Evolutionary conservation across 2,329 filamentous ascomycete genomes (phyloP), one percentile per base, ranked within the genome.

Genomic region (Ascochyta fabae): DNA sequence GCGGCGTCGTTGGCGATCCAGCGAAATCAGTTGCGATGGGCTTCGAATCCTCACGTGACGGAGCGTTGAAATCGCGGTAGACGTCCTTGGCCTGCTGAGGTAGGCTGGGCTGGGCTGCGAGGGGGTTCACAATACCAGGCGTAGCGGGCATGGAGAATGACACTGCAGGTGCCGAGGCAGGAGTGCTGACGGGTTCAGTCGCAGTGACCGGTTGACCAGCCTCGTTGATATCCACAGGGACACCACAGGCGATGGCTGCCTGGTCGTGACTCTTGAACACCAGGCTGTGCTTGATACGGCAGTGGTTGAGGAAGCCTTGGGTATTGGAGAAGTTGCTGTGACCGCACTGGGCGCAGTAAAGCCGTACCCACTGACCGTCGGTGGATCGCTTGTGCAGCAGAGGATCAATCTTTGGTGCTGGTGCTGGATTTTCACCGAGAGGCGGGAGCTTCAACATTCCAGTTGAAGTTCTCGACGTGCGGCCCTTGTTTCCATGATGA

Each of bases 261-360:
- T 93, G 91, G 75, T 98, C 94, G 70, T 99, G 95, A 67, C 92
- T 97, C 78, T 96, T 94, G 81, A 93, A 98, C 61, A 96, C 92
- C 56, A 91, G 85, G 72, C 89, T 90, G 78, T 99, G 95, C 24
- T 93, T 92, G 67, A 99, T 98, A 53, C 95, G 92, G 74, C 94
- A 98, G 73, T 99, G 95, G 72, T 99, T 99, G 79, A 99, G 95
- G 78, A 98, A 98, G n/a, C 95, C 95, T 76, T 98, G 95, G 0
- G 93, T 96, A 78, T 93, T 98, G 52, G 90, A 93, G 71, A 98
- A 98, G 75, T 97, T 91, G 73, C 92, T 91, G 61, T 94, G 85
- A 45, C 92, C 84, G 76, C 95, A 98, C 74, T 95, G 90, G 38
- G 79, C 79, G 80, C 95, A 99, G 60, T 96, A 89, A 44, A 98